Evolutionary conservation across 495 filamentous ascomycete species (phyloP).

Genomic region (Amniculicola lignicola): DNA sequence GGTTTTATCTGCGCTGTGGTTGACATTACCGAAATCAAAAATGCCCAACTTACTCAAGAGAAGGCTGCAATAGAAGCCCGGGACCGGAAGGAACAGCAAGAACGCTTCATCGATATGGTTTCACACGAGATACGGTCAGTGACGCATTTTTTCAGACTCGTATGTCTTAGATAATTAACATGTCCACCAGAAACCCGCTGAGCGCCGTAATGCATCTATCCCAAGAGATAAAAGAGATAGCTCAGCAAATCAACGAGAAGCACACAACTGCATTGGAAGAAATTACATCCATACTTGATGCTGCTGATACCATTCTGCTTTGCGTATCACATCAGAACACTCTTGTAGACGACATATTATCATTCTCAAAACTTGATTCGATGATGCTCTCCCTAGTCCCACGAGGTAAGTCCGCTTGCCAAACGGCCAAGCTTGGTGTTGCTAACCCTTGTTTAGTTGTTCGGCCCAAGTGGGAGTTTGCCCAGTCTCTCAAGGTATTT

Average conservation of each 20-base stretch:
- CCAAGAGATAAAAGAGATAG: slow-evolving; percentile 38
- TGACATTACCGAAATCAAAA: slow-evolving; percentile 41
- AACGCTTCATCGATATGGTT: slow-evolving; percentile 40
- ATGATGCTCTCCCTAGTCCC: slow-evolving; percentile 41
- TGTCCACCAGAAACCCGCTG: slow-evolving; percentile 43
- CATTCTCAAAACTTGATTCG: slow-evolving; percentile 42
- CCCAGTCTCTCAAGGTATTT: slow-evolving; percentile 39
- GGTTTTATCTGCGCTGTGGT: slow-evolving; percentile 42
- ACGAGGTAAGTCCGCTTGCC: slow-evolving; percentile 2
- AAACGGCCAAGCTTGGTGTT: neutral
- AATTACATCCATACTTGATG: slow-evolving; percentile 31
- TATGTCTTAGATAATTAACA: too few relatives aligned
- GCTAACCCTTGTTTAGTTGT: slow-evolving; percentile 1
- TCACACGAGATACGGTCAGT: slow-evolving; percentile 34
- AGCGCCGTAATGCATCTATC: slow-evolving; percentile 41
- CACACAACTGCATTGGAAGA: neutral
- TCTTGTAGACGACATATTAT: slow-evolving; percentile 43
- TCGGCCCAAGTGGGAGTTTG: slow-evolving; percentile 35
- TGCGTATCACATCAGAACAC: slow-evolving; percentile 40
- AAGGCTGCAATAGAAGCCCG: slow-evolving; percentile 38
- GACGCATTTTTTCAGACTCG: neutral
- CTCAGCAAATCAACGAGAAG: slow-evolving; percentile 14
- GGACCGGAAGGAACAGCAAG: slow-evolving; percentile 41
- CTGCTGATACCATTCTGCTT: slow-evolving; percentile 39
- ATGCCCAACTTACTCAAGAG: slow-evolving; percentile 37